Base-by-base conservation (phyloP, 305 asterid genomes). In the Fraxinus angustifolia region DNA sequence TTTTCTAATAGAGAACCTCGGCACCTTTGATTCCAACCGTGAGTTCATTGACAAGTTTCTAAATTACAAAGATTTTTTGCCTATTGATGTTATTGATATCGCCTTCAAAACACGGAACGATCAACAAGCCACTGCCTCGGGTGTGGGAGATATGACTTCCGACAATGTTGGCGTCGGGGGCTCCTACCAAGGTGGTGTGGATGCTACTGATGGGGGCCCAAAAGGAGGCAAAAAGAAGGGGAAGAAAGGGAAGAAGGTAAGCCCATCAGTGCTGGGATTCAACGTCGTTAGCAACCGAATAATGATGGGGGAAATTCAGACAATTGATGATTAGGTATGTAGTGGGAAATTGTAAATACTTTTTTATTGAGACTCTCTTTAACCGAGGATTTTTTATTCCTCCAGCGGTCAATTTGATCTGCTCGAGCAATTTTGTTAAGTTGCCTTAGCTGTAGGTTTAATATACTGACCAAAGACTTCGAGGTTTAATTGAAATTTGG, bases 241-340 rank as follows among this genome's bases (percentile, higher is more conserved):
- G 1, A 92, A 88, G 82, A 92, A 89, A 83, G 97, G 94, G 67
- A 93, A 93, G 91, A 92, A 92, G 88, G 90, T 93, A 36, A 92
- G 89, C 73, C 87, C 93, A 33, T 87, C 94, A 1, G 92, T 91
- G 72, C 76, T 93, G 87, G 98, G 97, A 80, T 91, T 93, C 72
- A 93, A 89, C 14, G 98, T 92, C 40, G 96, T 93, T 58, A 92
- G 98, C 87, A 93, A 91, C 88, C 87, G 98, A 82, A 93, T 93
- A 81, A 92, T 93, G 98, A 93, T 88, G 97, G 98, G 97, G 45
- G 98, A 93, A 90, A 93, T 93, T 85, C 96, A 93, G 92, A 82
- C 91, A 0, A 58, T 87, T 23, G 98, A 93, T 23, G 94, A 93
- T 74, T 91, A 84, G 87, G 81, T 53, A 53, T 23, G 72, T 50